Base-by-base conservation (phyloP, 2,329 filamentous ascomycete genomes). In the Neonectria punicea region DNA sequence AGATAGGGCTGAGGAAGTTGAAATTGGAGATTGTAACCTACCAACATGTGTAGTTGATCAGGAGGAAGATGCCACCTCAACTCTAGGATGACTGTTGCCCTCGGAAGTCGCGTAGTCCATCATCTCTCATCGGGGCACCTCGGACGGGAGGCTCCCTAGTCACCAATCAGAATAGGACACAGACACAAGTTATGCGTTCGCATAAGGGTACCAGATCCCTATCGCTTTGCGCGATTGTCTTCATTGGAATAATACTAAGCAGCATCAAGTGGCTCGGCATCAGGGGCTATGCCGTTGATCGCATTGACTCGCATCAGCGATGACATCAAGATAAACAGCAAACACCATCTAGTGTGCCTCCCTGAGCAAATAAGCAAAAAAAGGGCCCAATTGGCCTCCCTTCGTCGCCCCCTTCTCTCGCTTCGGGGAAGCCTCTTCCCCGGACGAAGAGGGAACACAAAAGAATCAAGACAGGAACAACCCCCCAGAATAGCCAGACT, bases 261-360 rank as follows among this genome's bases (percentile, higher is more conserved):
- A 58, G 39, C 47, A 53, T 53, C 60, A 56, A 54, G 30, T 49
- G 47, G 54, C 47, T 44, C 44, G 20, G 32, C 20, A 44, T 51
- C 28, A 53, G 30, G 30, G 39, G 25, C 39, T 63, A 28, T 20
- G 28, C 39, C 30, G n/a, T 51, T 57, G 20, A 58, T 47, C 53
- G 10, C 32, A 58, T 43, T 53, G 46, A 36, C 36, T 39, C 53
- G 20, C 43, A 36, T 53, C 59, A 22, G 46, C 39, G 32, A 39
- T 46, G 53, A 57, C 41, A 32, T 50, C 16, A 53, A 58, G 62
- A 68, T 58, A n/a, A 49, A 58, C 58, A 30, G 36, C 54, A 51
- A 55, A 64, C 18, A 28, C 59, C 62, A 49, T 54, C 50, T 53
- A 56, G 58, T 53, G 28, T 64, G 51, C 56, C 53, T 56, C 32